Evolutionary conservation across 129 eudicot genomes (phyloP).

Genomic region (Lonicera japonica): DNA sequence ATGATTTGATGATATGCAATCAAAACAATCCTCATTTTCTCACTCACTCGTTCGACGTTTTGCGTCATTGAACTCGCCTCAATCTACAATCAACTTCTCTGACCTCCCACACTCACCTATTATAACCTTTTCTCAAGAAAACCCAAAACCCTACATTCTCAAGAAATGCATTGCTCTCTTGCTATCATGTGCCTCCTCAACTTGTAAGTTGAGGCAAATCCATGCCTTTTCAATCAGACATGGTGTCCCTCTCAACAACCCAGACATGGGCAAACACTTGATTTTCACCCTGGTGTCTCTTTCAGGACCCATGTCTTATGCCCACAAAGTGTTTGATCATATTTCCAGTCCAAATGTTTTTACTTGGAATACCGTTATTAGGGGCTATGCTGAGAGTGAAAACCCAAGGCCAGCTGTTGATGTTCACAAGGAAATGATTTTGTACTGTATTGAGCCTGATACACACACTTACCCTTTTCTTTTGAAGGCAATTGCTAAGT

Average conservation of each 20-base stretch:
- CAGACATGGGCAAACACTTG: conserved; percentile 67
- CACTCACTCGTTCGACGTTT: background rate
- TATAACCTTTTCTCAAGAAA: background rate
- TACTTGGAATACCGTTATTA: conserved; percentile 83
- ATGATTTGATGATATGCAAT: background rate
- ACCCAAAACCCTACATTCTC: conserved; percentile 35
- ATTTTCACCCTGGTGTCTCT: conserved; percentile 64
- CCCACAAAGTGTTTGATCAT: conserved; percentile 45
- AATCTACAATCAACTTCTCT: background rate
- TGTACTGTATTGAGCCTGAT: conserved; percentile 42
- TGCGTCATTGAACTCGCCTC: too few relatives aligned
- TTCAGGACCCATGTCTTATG: conserved; percentile 54
- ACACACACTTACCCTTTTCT: conserved; percentile 85
- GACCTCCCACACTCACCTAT: conserved; percentile 2
- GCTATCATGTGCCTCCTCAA: conserved; percentile 59
- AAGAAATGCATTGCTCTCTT: conserved; percentile 71
- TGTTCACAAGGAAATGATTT: conserved; percentile 38
- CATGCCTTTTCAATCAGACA: conserved; percentile 78
- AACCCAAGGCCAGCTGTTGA: conserved; percentile 51
- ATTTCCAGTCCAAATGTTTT: conserved; percentile 57
- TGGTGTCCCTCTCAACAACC: conserved; percentile 48
- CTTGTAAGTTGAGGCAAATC: conserved; percentile 56
- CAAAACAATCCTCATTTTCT: background rate
- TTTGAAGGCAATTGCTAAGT: conserved; percentile 56
- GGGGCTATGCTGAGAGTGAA: conserved; percentile 76